A percentile compares a stretch with the other conserved stretches of the same genome.
phyloP scores from a whole-genome alignment of 805 yeast genomes.

The Candida michaelii region DNA sequence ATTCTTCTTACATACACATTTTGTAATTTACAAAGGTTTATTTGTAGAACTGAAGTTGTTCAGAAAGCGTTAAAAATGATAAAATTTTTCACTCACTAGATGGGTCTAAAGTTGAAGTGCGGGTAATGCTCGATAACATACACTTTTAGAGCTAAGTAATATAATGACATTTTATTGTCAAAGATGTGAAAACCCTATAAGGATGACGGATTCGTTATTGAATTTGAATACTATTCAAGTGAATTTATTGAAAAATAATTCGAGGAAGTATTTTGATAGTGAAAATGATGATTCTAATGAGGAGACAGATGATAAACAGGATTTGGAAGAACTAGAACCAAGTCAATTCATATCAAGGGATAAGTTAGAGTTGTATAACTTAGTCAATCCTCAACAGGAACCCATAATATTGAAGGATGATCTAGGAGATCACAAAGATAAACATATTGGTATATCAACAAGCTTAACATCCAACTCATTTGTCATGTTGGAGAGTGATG shows the following conservation, averaged over 20 bases:
- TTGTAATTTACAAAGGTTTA: too few relatives aligned
- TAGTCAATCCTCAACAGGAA: conserved; percentile 22
- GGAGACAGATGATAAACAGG: conserved; percentile 10
- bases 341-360: conserved; percentile 38
- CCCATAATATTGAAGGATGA: conserved; percentile 28
- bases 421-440: conserved; percentile 26
- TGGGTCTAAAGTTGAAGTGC: conserved; percentile 1
- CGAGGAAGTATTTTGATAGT: conserved; percentile 8
- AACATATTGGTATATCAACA: conserved; percentile 15
- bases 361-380: conserved; percentile 35
- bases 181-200: conserved; percentile 59
- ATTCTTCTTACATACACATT: conserved; percentile 9
- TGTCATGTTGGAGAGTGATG: conserved; percentile 22
- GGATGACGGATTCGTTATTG: conserved; percentile 54
- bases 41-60: too few relatives aligned
- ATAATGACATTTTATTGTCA: conserved; percentile 45
- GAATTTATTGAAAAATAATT: conserved; percentile 47
- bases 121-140: conserved; percentile 5
- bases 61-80: too few relatives aligned
- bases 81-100: conserved; percentile 1
- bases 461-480: conserved; percentile 20
- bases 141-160: background rate
- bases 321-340: conserved; percentile 24
- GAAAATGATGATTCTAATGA: conserved; percentile 10
- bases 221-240: conserved; percentile 56